These are phyloP conservation scores for Fusarium anthophilum DNA, from an alignment of 2,329 filamentous ascomycete species.

Conservation along the genomic window DNA sequence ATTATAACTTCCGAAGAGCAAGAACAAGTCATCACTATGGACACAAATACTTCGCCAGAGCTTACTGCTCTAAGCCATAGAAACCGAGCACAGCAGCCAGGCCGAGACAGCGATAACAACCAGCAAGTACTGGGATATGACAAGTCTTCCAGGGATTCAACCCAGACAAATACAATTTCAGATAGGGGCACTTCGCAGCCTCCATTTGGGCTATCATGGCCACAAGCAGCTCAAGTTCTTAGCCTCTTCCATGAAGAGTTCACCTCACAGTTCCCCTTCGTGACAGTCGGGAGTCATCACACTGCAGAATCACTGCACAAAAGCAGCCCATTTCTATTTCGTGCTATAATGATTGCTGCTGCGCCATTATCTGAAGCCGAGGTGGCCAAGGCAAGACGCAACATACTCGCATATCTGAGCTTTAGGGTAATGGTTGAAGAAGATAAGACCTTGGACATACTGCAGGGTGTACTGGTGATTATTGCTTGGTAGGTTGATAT, in stretches of 20 bases:
- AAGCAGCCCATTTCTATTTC: conserved; percentile 52
- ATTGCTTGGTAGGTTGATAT: conserved; percentile 54
- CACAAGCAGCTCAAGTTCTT: conserved; percentile 49
- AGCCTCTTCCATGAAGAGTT: conserved; percentile 47
- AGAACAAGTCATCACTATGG: neutral
- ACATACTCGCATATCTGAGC: conserved; percentile 53
- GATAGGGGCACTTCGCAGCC: neutral
- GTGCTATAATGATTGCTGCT: conserved; percentile 51
- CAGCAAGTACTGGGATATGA: neutral
- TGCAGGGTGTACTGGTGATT: conserved; percentile 58
- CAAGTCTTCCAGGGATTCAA: neutral
- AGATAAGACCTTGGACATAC: conserved; percentile 53
- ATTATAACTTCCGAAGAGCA: neutral
- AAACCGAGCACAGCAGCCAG: neutral
- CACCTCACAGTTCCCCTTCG: conserved; percentile 52
- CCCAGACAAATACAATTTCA: neutral
- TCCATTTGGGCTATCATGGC: conserved; percentile 52
- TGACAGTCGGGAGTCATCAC: conserved; percentile 45
- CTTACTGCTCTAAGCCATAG: neutral
- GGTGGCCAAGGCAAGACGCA: conserved; percentile 53
- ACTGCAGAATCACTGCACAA: conserved; percentile 44
- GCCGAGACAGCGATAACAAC: neutral
- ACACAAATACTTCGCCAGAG: neutral
- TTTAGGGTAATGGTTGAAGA: conserved; percentile 54
- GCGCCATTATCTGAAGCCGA: conserved; percentile 42